Evolutionary conservation across 176 grass and related monocot genomes (phyloP).

Genomic region (Oropetium thomaeum): DNA sequence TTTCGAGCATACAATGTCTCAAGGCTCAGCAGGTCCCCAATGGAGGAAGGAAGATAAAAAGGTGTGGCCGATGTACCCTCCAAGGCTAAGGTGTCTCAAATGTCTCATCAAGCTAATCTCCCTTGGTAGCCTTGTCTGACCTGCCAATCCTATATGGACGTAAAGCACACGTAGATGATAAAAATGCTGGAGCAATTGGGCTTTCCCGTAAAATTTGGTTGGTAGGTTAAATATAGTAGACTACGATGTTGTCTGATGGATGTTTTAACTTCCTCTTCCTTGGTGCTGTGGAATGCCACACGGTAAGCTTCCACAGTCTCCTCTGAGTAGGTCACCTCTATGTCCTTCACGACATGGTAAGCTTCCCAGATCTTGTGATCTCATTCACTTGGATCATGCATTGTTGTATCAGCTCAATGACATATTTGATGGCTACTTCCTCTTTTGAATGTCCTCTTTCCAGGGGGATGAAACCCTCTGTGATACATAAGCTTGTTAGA

Average conservation of each 20-base stretch:
- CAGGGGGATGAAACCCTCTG: conserved; percentile 1
- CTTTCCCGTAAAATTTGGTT: not conserved
- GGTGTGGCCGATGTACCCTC: fast-evolving
- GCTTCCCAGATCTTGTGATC: no score
- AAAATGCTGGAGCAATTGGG: fast-evolving
- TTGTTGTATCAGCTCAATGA: not conserved
- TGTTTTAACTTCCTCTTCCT: fast-evolving
- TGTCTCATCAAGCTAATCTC: not conserved
- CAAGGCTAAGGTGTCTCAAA: not conserved
- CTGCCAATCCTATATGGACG: no score
- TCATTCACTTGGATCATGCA: no score
- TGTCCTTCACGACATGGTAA: not conserved
- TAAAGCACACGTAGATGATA: not conserved
- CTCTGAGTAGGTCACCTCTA: not conserved
- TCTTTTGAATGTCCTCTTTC: no score
- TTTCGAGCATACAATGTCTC: not conserved
- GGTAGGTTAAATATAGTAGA: not conserved
- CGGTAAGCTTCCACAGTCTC: not conserved
- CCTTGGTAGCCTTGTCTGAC: not conserved
- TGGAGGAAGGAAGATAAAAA: not conserved
- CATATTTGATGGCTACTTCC: not conserved
- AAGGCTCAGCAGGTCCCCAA: not conserved
- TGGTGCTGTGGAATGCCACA: not conserved
- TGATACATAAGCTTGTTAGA: not conserved
- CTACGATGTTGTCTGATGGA: not conserved